These are phyloP conservation scores for Arabidopsis suecica DNA, from an alignment of 345 rosid species.

Conservation along the genomic window DNA sequence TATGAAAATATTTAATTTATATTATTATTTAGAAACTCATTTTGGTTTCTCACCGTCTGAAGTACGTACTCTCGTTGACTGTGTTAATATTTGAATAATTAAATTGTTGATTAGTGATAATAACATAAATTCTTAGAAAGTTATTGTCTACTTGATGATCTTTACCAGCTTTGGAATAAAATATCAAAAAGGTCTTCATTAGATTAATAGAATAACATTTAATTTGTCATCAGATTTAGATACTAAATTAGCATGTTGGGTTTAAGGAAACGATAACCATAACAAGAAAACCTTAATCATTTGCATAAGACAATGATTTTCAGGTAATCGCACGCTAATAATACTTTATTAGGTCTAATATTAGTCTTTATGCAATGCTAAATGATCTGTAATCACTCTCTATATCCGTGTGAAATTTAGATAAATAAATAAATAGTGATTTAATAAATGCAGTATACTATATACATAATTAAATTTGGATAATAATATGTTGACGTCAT, in stretches of 20 bases:
- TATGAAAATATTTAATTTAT: too few species aligned
- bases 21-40: too few species aligned
- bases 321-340: constrained; percentile 33
- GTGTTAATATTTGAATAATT: background rate
- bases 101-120: too few species aligned
- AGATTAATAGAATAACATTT: background rate
- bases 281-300: constrained; percentile 21
- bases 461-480: background rate
- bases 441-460: background rate
- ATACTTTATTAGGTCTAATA: constrained; percentile 6
- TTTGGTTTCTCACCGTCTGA: too few species aligned
- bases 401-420: background rate
- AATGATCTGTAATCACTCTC: background rate
- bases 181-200: background rate
- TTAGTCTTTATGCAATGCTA: background rate
- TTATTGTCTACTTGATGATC: background rate
- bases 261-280: constrained; percentile 43
- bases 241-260: constrained; percentile 41
- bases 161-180: constrained; percentile 21
- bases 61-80: too few species aligned
- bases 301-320: constrained; percentile 18
- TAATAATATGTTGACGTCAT: background rate
- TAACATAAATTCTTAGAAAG: background rate
- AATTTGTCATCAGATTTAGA: background rate
- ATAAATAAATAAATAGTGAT: background rate